A percentile compares a stretch with the other conserved stretches of the same genome.
phyloP scores from a whole-genome alignment of 1,284 basidiomycete genomes.

The Farysia itapuensis region DNA sequence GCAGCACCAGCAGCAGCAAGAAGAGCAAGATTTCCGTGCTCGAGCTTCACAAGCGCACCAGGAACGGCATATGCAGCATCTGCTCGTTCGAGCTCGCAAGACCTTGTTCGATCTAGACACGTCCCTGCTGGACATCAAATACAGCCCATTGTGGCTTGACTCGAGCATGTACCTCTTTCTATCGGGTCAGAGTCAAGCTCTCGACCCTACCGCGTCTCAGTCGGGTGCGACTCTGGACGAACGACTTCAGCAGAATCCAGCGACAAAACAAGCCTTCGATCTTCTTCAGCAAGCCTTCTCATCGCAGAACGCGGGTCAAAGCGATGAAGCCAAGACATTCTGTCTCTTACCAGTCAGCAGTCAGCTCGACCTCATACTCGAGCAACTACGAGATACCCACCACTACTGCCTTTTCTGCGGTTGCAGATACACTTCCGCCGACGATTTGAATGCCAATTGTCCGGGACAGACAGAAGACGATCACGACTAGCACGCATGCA shows the following conservation, averaged over 20 bases:
- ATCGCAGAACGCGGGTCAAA: background rate
- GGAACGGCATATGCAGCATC: conserved; percentile 13
- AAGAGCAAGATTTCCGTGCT: conserved; percentile 15
- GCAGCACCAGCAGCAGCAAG: background rate
- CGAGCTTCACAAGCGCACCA: conserved; percentile 10
- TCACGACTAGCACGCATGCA: conserved; percentile 37
- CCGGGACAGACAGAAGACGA: conserved; percentile 33
- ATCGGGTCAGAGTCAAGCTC: conserved; percentile 8
- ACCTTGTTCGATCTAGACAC: conserved; percentile 28
- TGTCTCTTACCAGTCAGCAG: conserved; percentile 2
- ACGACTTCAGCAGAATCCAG: conserved; percentile 7
- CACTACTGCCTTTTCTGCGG: conserved; percentile 40
- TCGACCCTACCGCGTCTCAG: background rate
- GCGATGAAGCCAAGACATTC: conserved; percentile 12
- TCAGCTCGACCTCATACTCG: conserved; percentile 23
- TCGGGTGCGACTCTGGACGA: conserved; percentile 12
- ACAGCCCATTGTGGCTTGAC: conserved; percentile 46
- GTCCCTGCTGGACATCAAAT: conserved; percentile 1
- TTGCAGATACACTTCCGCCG: conserved; percentile 10
- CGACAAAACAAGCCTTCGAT: conserved; percentile 9
- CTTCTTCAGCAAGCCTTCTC: conserved; percentile 18
- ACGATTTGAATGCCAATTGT: conserved; percentile 18
- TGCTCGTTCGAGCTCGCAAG: conserved; percentile 27
- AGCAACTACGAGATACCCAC: conserved; percentile 13
- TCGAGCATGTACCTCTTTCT: conserved; percentile 4